phyloP scores from a whole-genome alignment of 495 filamentous ascomycete genomes.

The Penicillium steckii region DNA sequence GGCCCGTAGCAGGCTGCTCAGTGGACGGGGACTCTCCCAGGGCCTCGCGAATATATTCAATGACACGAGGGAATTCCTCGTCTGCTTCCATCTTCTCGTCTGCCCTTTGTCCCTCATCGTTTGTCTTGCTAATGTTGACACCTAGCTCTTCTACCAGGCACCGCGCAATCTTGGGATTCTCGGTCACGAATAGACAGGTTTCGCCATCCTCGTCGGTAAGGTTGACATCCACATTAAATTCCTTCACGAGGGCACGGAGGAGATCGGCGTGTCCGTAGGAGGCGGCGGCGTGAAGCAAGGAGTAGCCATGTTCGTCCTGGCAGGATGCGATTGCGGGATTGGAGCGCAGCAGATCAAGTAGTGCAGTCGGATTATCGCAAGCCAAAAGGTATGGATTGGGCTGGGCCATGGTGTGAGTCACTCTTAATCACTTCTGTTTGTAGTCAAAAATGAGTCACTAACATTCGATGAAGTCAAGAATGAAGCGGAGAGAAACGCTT shows the following conservation, averaged over 20 bases:
- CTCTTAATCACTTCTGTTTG: too few species aligned
- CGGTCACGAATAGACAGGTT: slow-evolving; percentile 83
- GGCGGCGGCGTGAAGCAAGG: slow-evolving; percentile 84
- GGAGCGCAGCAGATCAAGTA: slow-evolving; percentile 64
- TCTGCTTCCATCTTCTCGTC: slow-evolving; percentile 69
- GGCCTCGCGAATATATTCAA: slow-evolving; percentile 60
- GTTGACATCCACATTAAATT: slow-evolving; percentile 75
- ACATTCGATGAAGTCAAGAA: not conserved
- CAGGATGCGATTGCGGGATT: slow-evolving; percentile 64
- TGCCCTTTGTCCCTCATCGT: slow-evolving; percentile 67
- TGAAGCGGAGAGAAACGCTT: not conserved
- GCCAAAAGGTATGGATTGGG: slow-evolving; percentile 77
- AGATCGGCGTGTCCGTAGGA: slow-evolving; percentile 87
- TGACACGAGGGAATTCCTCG: slow-evolving; percentile 65
- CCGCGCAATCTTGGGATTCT: slow-evolving; percentile 72
- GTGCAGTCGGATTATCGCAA: slow-evolving; percentile 65
- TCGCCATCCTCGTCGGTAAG: slow-evolving; percentile 86
- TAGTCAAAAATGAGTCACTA: too few species aligned
- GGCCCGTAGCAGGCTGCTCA: slow-evolving; percentile 22
- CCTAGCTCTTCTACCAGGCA: slow-evolving; percentile 79
- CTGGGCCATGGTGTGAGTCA: slow-evolving; percentile 50
- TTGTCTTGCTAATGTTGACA: slow-evolving; percentile 59
- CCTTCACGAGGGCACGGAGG: slow-evolving; percentile 71
- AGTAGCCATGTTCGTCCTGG: slow-evolving; percentile 85
- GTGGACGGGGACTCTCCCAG: slow-evolving; percentile 33